Percentiles rank a stretch among this genome's conserved stretches.
Conservation (phyloP, 2,329 filamentous ascomycete species). For the Coleophoma cylindrospora region DNA sequence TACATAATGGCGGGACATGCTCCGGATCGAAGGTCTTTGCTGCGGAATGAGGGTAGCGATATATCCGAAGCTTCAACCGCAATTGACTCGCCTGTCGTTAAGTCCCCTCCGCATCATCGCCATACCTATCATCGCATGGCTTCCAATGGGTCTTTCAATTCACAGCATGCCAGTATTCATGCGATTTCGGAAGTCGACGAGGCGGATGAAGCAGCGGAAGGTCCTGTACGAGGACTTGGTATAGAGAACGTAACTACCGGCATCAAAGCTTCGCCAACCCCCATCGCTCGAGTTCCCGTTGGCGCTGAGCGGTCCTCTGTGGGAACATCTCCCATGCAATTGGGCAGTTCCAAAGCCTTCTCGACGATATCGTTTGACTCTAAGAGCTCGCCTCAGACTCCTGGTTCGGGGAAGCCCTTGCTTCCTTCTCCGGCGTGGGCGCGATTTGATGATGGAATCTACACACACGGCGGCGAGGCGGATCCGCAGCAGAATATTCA, state of each 20-base stretch:
- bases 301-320: not conserved
- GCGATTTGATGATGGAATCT: not conserved
- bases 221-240: not conserved
- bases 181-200: not conserved
- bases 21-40: not conserved
- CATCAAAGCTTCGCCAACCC: not conserved
- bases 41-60: not conserved
- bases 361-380: not conserved
- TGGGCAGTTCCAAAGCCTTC: not conserved
- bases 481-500: not conserved
- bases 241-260: not conserved
- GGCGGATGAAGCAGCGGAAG: not conserved
- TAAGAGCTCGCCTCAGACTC: not conserved
- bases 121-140: not conserved
- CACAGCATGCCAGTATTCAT: not conserved
- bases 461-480: not conserved
- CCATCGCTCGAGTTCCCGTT: not conserved
- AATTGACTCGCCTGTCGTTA: not conserved
- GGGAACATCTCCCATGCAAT: no score
- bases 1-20: not conserved
- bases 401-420: not conserved
- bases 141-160: not conserved
- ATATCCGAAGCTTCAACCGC: not conserved
- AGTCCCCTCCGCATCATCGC: not conserved
- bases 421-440: not conserved